These are phyloP conservation scores for Fagopyrum esculentum DNA, from an alignment of 148 eudicot genomes.

Conservation along the genomic window DNA sequence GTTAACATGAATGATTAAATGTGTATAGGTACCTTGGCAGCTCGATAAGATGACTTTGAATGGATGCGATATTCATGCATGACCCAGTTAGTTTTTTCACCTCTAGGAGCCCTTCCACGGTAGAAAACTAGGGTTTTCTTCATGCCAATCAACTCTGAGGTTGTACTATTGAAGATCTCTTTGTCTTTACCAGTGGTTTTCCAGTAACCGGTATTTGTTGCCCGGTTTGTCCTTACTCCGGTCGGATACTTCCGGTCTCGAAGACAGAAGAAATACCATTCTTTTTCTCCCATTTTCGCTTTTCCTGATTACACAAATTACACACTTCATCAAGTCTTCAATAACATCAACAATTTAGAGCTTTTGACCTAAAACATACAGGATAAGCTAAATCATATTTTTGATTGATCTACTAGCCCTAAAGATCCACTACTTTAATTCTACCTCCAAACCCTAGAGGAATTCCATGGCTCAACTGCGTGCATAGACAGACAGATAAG, in stretches of 20 bases:
- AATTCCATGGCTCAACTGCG: too few relatives aligned
- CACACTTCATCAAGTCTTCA: background rate
- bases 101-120: conserved; percentile 86
- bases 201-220: conserved; percentile 91
- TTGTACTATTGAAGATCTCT: conserved; percentile 63
- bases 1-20: background rate
- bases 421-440: too few relatives aligned
- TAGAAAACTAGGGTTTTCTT: conserved; percentile 90
- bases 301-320: conserved; percentile 26
- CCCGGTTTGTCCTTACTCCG: conserved; percentile 84
- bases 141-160: conserved; percentile 73
- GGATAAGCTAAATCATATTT: too few relatives aligned
- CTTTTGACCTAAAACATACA: too few relatives aligned
- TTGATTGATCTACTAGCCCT: too few relatives aligned
- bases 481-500: too few relatives aligned
- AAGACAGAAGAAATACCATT: conserved; percentile 85
- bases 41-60: conserved; percentile 64
- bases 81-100: conserved; percentile 92
- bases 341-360: too few relatives aligned
- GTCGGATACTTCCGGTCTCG: conserved; percentile 89
- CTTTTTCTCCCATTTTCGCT: conserved; percentile 93
- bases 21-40: conserved; percentile 47
- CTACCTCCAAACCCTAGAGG: too few relatives aligned
- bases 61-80: conserved; percentile 97
- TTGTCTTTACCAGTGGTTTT: conserved; percentile 93